Evolutionary conservation across 2,329 filamentous ascomycete species (phyloP).

Genomic region (Cryphonectria radicalis): DNA sequence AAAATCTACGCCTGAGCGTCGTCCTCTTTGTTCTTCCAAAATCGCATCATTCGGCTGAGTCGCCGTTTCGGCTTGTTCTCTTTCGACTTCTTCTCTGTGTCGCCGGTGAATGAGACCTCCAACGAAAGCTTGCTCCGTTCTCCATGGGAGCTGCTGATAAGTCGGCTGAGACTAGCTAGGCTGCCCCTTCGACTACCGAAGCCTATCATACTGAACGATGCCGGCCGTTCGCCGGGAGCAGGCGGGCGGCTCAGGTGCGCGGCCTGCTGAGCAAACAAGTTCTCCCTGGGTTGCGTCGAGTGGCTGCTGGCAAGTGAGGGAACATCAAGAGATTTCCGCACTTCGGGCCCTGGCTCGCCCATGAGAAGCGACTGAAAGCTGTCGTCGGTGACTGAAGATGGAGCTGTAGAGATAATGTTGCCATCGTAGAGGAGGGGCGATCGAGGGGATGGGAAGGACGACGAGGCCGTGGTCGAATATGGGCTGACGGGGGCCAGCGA

Average conservation of each 20-base stretch:
- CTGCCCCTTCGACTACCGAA: constrained; percentile 75
- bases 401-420: constrained; percentile 73
- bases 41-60: constrained; percentile 75
- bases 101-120: constrained; percentile 62
- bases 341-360: constrained; percentile 74
- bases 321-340: constrained; percentile 70
- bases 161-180: constrained; percentile 74
- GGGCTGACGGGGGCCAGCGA: constrained; percentile 62
- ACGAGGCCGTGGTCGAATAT: constrained; percentile 61
- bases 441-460: constrained; percentile 72
- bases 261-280: constrained; percentile 50
- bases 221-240: constrained; percentile 61
- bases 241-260: constrained; percentile 54
- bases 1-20: constrained; percentile 18
- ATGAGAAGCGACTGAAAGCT: constrained; percentile 73
- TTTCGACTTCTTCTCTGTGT: constrained; percentile 60
- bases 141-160: constrained; percentile 75
- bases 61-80: constrained; percentile 66
- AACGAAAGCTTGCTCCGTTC: constrained; percentile 76
- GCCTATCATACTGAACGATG: constrained; percentile 63
- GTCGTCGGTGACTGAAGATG: constrained; percentile 74
- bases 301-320: constrained; percentile 77
- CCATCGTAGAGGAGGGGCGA: constrained; percentile 72
- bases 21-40: constrained; percentile 69
- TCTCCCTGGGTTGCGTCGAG: constrained; percentile 76